Percentiles rank a stretch among this genome's conserved stretches.
phyloP scores from a whole-genome alignment of 2,329 filamentous ascomycete genomes.

The Colletotrichum lentis region DNA sequence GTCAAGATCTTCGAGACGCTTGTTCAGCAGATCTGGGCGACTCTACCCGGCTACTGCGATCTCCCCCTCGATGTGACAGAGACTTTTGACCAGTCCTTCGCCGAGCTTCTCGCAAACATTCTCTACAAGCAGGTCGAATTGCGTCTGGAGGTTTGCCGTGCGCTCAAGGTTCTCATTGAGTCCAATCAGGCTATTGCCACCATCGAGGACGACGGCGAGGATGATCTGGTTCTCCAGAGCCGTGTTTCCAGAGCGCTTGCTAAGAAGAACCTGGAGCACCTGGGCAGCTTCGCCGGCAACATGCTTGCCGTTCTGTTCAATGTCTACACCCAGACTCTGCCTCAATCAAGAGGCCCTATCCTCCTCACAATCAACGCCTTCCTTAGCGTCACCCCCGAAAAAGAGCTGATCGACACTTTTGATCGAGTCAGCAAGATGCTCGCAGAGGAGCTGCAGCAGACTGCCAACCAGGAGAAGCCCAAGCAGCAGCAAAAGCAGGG shows the following conservation, averaged over 20 bases:
- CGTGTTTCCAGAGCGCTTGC: slow-evolving; percentile 79
- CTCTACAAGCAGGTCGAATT: slow-evolving; percentile 92
- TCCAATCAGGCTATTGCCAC: slow-evolving; percentile 84
- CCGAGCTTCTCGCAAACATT: slow-evolving; percentile 88
- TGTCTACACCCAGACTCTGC: slow-evolving; percentile 95
- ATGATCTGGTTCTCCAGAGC: slow-evolving; percentile 79
- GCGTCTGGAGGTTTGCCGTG: slow-evolving; percentile 85
- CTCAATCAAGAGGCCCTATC: slow-evolving; percentile 89
- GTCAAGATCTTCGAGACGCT: slow-evolving; percentile 98
- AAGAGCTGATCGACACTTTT: slow-evolving; percentile 88
- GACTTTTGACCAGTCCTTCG: slow-evolving; percentile 86
- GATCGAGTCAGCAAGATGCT: slow-evolving; percentile 86
- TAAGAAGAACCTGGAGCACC: slow-evolving; percentile 80
- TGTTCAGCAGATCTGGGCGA: slow-evolving; percentile 94
- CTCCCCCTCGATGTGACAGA: slow-evolving; percentile 80
- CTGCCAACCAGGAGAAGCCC: slow-evolving; percentile 65
- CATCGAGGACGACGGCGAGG: slow-evolving; percentile 71
- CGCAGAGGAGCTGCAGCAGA: slow-evolving; percentile 70
- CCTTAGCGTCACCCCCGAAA: slow-evolving; percentile 81
- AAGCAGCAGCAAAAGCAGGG: slow-evolving; percentile 66
- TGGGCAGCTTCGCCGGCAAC: slow-evolving; percentile 83
- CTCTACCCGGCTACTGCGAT: slow-evolving; percentile 93
- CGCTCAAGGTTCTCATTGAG: slow-evolving; percentile 85
- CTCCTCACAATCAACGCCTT: slow-evolving; percentile 95
- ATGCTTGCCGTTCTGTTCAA: slow-evolving; percentile 98